phyloP scores from a whole-genome alignment of 345 rosid species.

The Salix viminalis region DNA sequence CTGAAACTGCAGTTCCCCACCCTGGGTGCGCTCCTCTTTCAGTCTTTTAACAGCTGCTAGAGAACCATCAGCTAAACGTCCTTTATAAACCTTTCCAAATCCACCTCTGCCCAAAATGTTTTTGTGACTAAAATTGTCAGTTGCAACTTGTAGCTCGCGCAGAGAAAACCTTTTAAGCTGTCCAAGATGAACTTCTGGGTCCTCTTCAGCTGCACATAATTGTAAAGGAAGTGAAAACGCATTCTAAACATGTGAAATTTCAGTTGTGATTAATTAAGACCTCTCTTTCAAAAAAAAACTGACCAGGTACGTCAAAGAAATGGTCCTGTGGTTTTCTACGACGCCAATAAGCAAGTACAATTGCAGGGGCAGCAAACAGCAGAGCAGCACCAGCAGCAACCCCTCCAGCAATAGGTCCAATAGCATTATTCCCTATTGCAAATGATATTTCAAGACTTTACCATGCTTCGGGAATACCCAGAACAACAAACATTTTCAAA shows the following conservation, averaged over 20 bases:
- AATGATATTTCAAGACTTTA: conserved; percentile 12
- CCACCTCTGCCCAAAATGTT: conserved; percentile 81
- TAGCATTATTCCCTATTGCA: conserved; percentile 50
- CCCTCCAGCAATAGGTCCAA: conserved; percentile 93
- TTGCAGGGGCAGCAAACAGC: conserved; percentile 87
- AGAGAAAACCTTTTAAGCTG: conserved; percentile 83
- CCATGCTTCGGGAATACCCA: background rate
- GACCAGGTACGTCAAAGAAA: conserved; percentile 96
- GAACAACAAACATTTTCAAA: background rate
- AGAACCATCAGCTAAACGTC: conserved; percentile 69
- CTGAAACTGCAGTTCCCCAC: conserved; percentile 88
- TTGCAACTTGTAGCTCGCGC: conserved; percentile 81
- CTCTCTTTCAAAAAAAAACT: conserved; percentile 19
- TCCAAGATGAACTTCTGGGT: conserved; percentile 89
- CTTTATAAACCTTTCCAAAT: conserved; percentile 88
- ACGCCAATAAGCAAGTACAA: conserved; percentile 72
- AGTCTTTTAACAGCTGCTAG: conserved; percentile 85
- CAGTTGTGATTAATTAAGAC: conserved; percentile 3
- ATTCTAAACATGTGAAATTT: background rate
- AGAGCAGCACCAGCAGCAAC: conserved; percentile 97
- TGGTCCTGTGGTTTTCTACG: conserved; percentile 73
- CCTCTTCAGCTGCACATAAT: conserved; percentile 78
- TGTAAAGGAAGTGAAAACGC: conserved; percentile 4
- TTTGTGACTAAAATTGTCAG: conserved; percentile 69
- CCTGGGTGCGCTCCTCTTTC: conserved; percentile 80